Conservation (phyloP, 2,329 filamentous ascomycete species). For the Diaporthe destruens region DNA sequence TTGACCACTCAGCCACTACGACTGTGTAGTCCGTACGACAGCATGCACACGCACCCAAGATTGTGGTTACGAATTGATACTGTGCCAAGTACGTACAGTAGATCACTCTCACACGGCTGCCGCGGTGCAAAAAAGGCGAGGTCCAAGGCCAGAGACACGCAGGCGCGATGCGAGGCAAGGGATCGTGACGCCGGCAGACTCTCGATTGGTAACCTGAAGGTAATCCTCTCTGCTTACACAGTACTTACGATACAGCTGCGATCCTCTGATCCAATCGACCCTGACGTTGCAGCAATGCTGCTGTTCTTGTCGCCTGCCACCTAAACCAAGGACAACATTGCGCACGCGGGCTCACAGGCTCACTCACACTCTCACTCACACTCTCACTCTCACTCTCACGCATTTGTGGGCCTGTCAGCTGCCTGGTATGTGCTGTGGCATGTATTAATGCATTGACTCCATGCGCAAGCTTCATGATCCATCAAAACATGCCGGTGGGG, state of each 20-base stretch:
- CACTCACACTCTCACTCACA: too few species aligned
- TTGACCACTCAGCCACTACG: too few species aligned
- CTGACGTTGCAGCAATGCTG: conserved; percentile 9
- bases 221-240: too few species aligned
- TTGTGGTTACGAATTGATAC: background rate
- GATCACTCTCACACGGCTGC: too few species aligned
- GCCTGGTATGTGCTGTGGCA: too few species aligned
- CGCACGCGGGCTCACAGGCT: too few species aligned
- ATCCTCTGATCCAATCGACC: conserved; percentile 15
- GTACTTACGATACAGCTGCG: too few species aligned
- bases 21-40: background rate
- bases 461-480: background rate
- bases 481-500: background rate
- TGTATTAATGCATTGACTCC: background rate
- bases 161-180: conserved; percentile 27
- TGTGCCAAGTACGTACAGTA: too few species aligned
- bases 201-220: background rate
- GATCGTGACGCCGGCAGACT: conserved; percentile 27
- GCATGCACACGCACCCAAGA: background rate
- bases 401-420: too few species aligned
- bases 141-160: conserved; percentile 1
- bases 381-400: too few species aligned
- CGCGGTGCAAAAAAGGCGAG: background rate
- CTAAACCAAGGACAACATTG: too few species aligned
- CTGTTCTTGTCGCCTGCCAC: conserved; percentile 7